A percentile compares a stretch with the other conserved stretches of the same genome.
Evolutionary conservation across 352 stramenopile genomes (phyloP).

Genomic region (Phytopythium litorale): DNA sequence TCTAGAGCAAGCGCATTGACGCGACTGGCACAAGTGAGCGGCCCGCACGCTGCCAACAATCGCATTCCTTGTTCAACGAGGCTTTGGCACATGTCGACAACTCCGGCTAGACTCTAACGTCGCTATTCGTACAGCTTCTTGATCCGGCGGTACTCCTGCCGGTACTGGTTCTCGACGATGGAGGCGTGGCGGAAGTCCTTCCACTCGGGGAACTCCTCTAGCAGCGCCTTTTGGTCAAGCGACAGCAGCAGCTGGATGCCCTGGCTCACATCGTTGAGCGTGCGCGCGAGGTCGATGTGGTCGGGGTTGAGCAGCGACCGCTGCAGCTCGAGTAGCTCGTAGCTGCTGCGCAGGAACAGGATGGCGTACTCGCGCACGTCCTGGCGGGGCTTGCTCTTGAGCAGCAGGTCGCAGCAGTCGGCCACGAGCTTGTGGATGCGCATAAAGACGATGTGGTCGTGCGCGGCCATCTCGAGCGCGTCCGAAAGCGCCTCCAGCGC

Average conservation of each 20-base stretch:
- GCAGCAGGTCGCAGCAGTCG: constrained; percentile 85
- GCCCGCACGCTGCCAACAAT: not conserved
- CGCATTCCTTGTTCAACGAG: not conserved
- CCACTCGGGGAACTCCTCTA: constrained; percentile 84
- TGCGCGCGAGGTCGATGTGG: constrained; percentile 91
- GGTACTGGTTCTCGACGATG: constrained; percentile 84
- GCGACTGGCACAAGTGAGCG: not conserved
- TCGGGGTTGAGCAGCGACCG: constrained; percentile 71
- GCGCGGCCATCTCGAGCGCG: constrained; percentile 73
- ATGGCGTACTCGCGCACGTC: constrained; percentile 83
- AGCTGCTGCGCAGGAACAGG: constrained; percentile 83
- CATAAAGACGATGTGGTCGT: constrained; percentile 87
- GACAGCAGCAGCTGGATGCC: constrained; percentile 89
- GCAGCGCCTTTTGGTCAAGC: constrained; percentile 77
- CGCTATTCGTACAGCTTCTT: constrained; percentile 89
- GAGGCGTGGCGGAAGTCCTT: constrained; percentile 87
- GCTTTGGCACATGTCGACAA: not conserved
- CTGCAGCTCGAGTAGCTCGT: constrained; percentile 89
- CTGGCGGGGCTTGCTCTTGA: constrained; percentile 53
- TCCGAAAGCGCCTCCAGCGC: constrained; percentile 82
- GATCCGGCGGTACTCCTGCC: constrained; percentile 89
- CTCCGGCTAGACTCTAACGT: constrained; percentile 8
- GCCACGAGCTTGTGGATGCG: constrained; percentile 90
- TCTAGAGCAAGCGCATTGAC: not conserved
- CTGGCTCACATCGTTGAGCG: constrained; percentile 91